Base-by-base conservation (phyloP, 2,329 filamentous ascomycete genomes). In the Arthrobotrys musiformis region DNA sequence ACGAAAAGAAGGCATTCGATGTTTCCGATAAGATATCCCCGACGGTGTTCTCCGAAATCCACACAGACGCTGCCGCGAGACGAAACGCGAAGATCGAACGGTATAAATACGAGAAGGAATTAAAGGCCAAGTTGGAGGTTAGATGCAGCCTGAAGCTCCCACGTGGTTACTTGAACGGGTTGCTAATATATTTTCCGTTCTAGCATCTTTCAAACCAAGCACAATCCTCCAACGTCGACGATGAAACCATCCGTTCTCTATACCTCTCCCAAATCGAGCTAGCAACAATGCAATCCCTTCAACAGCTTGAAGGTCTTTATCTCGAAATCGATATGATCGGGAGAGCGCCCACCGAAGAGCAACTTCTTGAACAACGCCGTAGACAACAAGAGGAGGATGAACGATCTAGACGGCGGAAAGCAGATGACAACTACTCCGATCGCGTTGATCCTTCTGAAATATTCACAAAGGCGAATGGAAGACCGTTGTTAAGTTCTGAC, bases 71-170 rank as follows among this genome's bases (percentile, higher is more conserved):
- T 2, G 88, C 90, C 19, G 88, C 89, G 30, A 88, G 91, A 78
- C 88, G 95, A 80, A 90, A 94, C 70, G 89, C 90, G 54, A 99
- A 98, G 84, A 97, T 99, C 80, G 88, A 89, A 50, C 90, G 92
- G 77, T 97, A 93, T 84, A 90, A 89, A 81, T 89, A 92, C 62
- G 95, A 98, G 83, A 97, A 95, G 83, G 90, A 91, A 78, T 84
- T 99, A 75, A 93, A 93, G 84, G 87, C 90, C 79, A 94, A 91
- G 83, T 86, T 98, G n/a, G 92, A 93, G 83, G 89, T 90, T 83
- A 48, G 84, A 80, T 44, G 4, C 2, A 26, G 19, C 35, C n/a
- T 15, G 2, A 22, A 1, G 6, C 22, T 9, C 11, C 7, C 9
- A 4, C 1, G 4, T 5, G 11, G 30, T 8, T 48, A 7, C 1